Base-by-base conservation (phyloP, 768 basidiomycete species). In the Phanerodontia chrysosporium region DNA sequence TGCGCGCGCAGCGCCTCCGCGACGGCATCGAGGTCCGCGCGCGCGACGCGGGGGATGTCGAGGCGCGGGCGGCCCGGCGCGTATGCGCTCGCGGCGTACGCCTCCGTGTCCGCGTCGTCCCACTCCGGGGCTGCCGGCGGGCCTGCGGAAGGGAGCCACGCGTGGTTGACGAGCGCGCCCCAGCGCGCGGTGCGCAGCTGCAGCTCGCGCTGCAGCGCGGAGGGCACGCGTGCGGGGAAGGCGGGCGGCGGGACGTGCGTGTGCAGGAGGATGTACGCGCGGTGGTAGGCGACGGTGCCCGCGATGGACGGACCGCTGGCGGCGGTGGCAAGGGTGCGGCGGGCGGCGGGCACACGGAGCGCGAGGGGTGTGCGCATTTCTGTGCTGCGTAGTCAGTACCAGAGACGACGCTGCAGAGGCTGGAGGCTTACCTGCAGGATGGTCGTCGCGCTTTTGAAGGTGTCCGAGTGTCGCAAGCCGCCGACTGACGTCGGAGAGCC, bases 91-190 rank as follows among this genome's bases (percentile, higher is more conserved):
- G 80, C 78, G 39, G 69, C 67, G 48, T 76, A 76, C 45, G 45
- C 36, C 52, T 72, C 70, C 6, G 66, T 58, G 30, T 65, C 62
- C 21, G 49, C 32, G 25, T 61, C 51, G 5, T 59, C 62, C 45
- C 61, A 65, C 64, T 49, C 67, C 14, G 65, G 49, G 21, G 14
- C 25, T 9, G 13, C 36, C 16, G n/a, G n/a, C n/a, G n/a, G n/a
- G n/a, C n/a, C n/a, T n/a, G n/a, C n/a, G n/a, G n/a, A n/a, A n/a
- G 69, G 71, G 24, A 76, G 72, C 82, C 82, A 87, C 18, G 81
- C 76, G 65, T 86, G 83, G 68, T 89, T 89, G 62, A 85, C 82
- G 2, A 79, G 60, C 5, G 80, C 84, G 7, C 83, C 82, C 77
- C 77, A 82, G 65, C 74, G 72, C 30, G 69, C 64, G 7, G 74